Evolutionary conservation across 139 green algal genomes (phyloP), one percentile per base, ranked within the genome.

Genomic region (Micractinium conductrix): DNA sequence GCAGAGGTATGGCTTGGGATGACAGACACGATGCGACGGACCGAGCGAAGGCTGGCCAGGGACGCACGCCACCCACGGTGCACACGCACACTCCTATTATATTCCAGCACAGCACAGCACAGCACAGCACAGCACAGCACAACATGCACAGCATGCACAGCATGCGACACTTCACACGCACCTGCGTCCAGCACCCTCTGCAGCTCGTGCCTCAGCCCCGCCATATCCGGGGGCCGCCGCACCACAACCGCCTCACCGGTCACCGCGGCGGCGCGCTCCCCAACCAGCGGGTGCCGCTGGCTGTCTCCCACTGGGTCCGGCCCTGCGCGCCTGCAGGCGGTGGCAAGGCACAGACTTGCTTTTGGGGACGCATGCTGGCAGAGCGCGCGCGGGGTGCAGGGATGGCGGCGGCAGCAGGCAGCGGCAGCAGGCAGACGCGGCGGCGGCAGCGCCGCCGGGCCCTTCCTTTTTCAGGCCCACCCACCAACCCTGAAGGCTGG

Each of bases 241-340:
- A 98, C 87, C 30, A 86, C 88, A 70, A 98, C 89, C 40, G 78
- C 78, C 90, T 99, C 96, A 0, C 96, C 95, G 14, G 95, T 98
- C 24, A 93, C 71, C 0, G 87, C 89, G 14, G 74, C 78, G 17
- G 87, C 87, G 28, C 88, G 44, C 8, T 22, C 50, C 17, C 93
- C 93, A 17, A 16, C 21, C 60, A 87, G 80, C 37, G 73, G 75
- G 43, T 87, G 62, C 33, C 73, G 74, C 28, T 44, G 24, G 45
- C 58, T 74, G 70, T 85, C 85, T 0, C 45, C 79, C 8, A 44
- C 70, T 0, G 85, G 85, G 71, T 82, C 58, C 0, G n/a, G 10
- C 24, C 85, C 85, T 8, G 85, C 79, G 0, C 85, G 70, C 78
- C 84, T 81, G 84, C 45, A 82, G 37, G 12, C 6, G 38, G 0